These are phyloP conservation scores for Verticillium klebahnii DNA, from an alignment of 2,329 filamentous ascomycete species.

Conservation along the genomic window DNA sequence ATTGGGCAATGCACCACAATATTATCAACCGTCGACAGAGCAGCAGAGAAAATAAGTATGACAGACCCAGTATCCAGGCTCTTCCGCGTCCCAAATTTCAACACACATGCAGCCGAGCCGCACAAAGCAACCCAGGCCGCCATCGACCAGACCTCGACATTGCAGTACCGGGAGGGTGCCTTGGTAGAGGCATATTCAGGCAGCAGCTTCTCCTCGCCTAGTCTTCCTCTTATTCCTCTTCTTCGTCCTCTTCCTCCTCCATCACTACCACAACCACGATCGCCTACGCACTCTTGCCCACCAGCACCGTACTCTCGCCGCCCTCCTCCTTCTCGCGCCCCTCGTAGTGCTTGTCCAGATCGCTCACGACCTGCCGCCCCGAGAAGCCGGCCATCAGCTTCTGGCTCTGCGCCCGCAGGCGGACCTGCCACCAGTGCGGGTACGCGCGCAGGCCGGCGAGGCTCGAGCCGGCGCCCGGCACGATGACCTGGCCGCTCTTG, in stretches of 20 bases:
- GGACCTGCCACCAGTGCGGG: conserved; percentile 60
- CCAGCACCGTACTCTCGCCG: conserved; percentile 32
- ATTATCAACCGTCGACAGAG: no score
- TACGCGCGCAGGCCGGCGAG: conserved; percentile 42
- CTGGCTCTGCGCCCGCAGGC: conserved; percentile 38
- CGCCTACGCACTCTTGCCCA: conserved; percentile 12
- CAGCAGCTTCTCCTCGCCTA: not conserved
- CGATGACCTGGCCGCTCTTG: conserved; percentile 49
- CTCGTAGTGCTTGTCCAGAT: conserved; percentile 34
- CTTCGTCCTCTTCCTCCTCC: no score
- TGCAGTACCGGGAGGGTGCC: no score
- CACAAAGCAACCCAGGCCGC: not conserved
- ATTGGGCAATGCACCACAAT: no score
- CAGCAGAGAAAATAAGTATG: no score
- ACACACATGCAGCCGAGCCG: not conserved
- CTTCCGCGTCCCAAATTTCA: not conserved
- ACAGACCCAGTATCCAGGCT: not conserved
- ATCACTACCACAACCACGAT: no score
- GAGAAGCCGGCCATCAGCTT: conserved; percentile 37
- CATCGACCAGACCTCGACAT: not conserved
- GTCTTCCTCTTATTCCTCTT: no score
- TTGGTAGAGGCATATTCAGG: not conserved
- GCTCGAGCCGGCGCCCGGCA: conserved; percentile 40
- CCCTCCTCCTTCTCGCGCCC: conserved; percentile 15
- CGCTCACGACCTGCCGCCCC: conserved; percentile 42